Conservation (phyloP, 768 basidiomycete species). For the Psilocybe tampanensis region DNA sequence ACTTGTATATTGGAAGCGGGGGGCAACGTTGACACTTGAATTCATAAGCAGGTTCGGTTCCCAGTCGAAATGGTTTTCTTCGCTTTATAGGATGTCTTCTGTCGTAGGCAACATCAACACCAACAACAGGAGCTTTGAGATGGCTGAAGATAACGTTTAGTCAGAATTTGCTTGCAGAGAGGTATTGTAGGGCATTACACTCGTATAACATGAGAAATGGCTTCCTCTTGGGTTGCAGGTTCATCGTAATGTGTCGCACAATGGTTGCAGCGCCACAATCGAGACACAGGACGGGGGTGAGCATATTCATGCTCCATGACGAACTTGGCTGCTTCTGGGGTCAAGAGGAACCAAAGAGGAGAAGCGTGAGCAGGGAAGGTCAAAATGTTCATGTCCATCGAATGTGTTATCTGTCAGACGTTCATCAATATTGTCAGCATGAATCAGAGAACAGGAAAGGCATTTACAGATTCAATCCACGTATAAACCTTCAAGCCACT, state of each 20-base stretch:
- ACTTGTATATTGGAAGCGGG: conserved; percentile 17
- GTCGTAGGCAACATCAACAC: conserved; percentile 17
- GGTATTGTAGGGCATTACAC: conserved; percentile 13
- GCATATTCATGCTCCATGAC: conserved; percentile 22
- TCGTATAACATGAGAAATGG: conserved; percentile 15
- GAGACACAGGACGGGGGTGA: conserved; percentile 12
- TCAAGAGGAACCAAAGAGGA: conserved; percentile 23
- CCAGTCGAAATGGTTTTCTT: conserved; percentile 19
- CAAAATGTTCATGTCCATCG: conserved; percentile 9
- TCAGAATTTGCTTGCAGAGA: neutral
- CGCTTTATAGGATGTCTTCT: conserved; percentile 9
- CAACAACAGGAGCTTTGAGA: conserved; percentile 15
- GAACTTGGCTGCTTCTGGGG: conserved; percentile 19
- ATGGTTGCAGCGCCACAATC: conserved; percentile 25
- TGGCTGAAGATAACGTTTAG: conserved; percentile 12
- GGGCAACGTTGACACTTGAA: conserved; percentile 20
- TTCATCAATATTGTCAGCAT: neutral
- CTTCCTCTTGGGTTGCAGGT: conserved; percentile 5
- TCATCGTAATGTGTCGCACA: conserved; percentile 21
- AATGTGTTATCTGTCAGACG: conserved; percentile 14
- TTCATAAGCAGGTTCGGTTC: conserved; percentile 22
- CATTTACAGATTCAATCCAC: conserved; percentile 24
- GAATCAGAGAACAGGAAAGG: neutral
- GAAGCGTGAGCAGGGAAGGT: conserved; percentile 9
- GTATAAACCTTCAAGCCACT: conserved; percentile 20